Evolutionary conservation across 2,329 filamentous ascomycete species (phyloP).

Genomic region (Fusarium palustre): DNA sequence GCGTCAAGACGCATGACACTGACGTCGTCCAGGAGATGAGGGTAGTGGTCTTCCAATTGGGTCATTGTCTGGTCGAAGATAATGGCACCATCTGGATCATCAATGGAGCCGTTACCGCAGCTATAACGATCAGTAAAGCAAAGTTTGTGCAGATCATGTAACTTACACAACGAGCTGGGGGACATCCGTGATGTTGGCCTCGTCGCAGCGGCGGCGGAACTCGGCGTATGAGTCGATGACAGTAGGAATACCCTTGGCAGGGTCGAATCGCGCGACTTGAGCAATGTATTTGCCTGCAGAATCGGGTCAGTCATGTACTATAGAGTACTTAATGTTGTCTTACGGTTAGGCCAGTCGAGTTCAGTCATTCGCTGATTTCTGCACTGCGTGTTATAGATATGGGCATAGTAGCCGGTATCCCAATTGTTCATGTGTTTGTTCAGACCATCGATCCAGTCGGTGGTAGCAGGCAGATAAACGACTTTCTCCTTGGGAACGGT

Average conservation of each 20-base stretch:
- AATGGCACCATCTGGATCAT: slow-evolving; percentile 79
- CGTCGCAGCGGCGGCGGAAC: slow-evolving; percentile 72
- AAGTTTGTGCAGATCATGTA: too few species aligned
- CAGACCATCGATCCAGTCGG: slow-evolving; percentile 85
- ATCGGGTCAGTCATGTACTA: slow-evolving; percentile 24
- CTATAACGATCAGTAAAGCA: slow-evolving; percentile 34
- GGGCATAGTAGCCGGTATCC: slow-evolving; percentile 79
- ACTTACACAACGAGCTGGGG: slow-evolving; percentile 78
- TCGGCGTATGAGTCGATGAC: slow-evolving; percentile 81
- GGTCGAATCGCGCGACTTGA: slow-evolving; percentile 85
- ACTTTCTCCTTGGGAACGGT: slow-evolving; percentile 75
- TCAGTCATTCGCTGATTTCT: slow-evolving; percentile 66
- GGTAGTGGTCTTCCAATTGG: slow-evolving; percentile 72
- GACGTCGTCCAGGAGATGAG: slow-evolving; percentile 72
- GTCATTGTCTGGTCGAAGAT: slow-evolving; percentile 79
- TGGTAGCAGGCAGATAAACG: slow-evolving; percentile 82
- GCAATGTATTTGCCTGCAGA: slow-evolving; percentile 75
- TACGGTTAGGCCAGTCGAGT: slow-evolving; percentile 66
- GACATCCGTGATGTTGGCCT: slow-evolving; percentile 61
- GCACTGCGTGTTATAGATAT: slow-evolving; percentile 76
- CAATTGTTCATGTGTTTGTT: slow-evolving; percentile 80
- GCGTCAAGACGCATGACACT: slow-evolving; percentile 82
- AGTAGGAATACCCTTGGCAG: slow-evolving; percentile 83
- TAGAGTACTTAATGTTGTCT: neutral
- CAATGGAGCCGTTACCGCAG: slow-evolving; percentile 82